Evolutionary conservation across 345 rosid genomes (phyloP), one percentile per base, ranked within the genome.

Genomic region (Eucalyptus tenuipes): DNA sequence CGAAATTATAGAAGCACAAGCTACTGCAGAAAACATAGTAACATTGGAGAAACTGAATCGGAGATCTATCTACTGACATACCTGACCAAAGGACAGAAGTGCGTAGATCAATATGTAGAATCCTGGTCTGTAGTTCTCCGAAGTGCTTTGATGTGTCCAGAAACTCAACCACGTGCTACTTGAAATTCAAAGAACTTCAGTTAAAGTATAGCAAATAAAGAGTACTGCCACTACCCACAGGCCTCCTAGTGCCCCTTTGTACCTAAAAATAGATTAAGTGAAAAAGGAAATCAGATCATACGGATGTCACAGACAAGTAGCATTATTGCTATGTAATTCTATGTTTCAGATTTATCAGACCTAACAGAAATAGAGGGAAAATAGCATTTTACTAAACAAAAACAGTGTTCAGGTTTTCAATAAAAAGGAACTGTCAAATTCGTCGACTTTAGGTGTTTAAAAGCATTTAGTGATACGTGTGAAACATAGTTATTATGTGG

Each of bases 121-220:
- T 48, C 92, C 91, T 52, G 95, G 95, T 37, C 92, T 95, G 88
- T 93, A 96, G 40, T 79, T 93, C 92, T 89, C 92, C 27, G 92
- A 89, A 66, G 95, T 91, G 92, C 94, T 95, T 91, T 91, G 97
- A 89, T 94, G 93, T 6, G 99, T 97, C 99, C 99, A 98, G 88
- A 91, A 88, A 91, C 99, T 94, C 91, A 97, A 93, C 99, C 99
- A 98, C 25, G 94, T 94, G 93, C 99, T 98, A 89, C 98, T 95
- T 71, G 93, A 95, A 89, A 98, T 93, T 93, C 98, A 93, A 79
- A 98, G 95, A 91, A 92, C 94, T 94, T 98, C 99, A 37, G 98
- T 95, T 61, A 90, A 86, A 75, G 95, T 88, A 88, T 97, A 96
- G 93, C 98, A 98, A 49, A 91, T 89, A 82, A 98, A 94, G 59